Base-by-base conservation (phyloP, 805 yeast species). In the Candida orba region DNA sequence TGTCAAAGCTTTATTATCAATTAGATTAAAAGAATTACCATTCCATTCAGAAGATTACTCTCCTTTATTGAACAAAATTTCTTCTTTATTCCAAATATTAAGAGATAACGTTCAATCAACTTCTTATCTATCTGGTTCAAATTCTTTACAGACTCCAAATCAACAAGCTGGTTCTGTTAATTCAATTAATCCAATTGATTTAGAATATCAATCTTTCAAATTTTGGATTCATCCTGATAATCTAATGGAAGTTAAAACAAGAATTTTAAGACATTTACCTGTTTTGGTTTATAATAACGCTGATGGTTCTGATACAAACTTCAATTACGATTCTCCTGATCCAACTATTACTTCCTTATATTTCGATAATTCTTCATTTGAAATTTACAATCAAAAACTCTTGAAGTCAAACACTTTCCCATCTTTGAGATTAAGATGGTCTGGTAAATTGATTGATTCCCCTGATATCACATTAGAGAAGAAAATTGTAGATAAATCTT, bases 221-320 rank as follows among this genome's bases (percentile, higher is more conserved):
- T 91, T 91, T 64, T 91, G 99, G 99, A 75, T 93, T 36, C 98
- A 91, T 62, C 90, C 91, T n/a, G 99, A 93, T 54, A 85, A 88
- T 61, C 62, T 93, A 60, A 90, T 91, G 96, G 98, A 91, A 67
- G 96, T 90, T 44, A 91, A 91, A 68, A 88, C 98, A n/a, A 80
- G 89, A 47, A 86, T 91, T 52, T 75, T 91, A 60, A 83, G 98
- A 62, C 95, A 88, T 57, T 75, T 91, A 52, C 99, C 99, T 2
- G 95, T 90, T 6, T 73, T 91, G 49, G 84, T 91, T 39, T 93
- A 89, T 29, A 47, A 47, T 55, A 67, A 69, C 34, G 56, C 65
- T 45, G 77, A 73, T 35, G 66, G 66, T 14, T 46, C 52, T 9
- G 46, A 42, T 13, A 40, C 63, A 27, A 72, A 64, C 42, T 35